phyloP scores from a whole-genome alignment of 257 asterid genomes.

The Primulina eburnea region DNA sequence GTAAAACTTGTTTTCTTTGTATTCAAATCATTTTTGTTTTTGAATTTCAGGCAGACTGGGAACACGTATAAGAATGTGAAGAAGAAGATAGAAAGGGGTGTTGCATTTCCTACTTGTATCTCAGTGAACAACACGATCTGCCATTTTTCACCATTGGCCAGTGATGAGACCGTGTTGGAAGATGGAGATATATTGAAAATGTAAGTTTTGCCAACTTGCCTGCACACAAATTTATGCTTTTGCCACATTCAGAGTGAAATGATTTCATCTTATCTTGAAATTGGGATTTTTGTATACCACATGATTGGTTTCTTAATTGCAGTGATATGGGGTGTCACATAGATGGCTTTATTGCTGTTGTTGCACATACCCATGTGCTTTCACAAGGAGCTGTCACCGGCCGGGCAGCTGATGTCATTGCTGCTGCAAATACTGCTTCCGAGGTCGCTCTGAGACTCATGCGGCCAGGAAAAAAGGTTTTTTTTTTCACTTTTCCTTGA shows the following conservation, averaged over 20 bases:
- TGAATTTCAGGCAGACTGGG: slow-evolving; percentile 64
- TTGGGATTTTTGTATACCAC: slow-evolving; percentile 15
- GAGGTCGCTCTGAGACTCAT: slow-evolving; percentile 96
- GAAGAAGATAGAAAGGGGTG: slow-evolving; percentile 93
- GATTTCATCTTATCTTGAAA: background rate
- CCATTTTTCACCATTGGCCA: slow-evolving; percentile 80
- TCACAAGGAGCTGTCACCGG: slow-evolving; percentile 87
- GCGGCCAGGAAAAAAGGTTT: slow-evolving; percentile 86
- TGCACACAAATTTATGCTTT: background rate
- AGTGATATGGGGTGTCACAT: slow-evolving; percentile 98
- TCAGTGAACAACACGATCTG: slow-evolving; percentile 80
- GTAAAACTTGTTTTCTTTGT: background rate
- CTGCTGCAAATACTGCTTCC: slow-evolving; percentile 95
- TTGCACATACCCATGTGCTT: slow-evolving; percentile 83
- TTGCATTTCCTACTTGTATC: slow-evolving; percentile 91
- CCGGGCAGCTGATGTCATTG: slow-evolving; percentile 88
- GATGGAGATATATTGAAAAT: slow-evolving; percentile 77
- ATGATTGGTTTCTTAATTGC: slow-evolving; percentile 27
- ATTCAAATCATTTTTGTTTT: background rate
- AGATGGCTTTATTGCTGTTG: slow-evolving; percentile 92
- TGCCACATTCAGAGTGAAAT: background rate
- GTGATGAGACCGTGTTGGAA: slow-evolving; percentile 68
- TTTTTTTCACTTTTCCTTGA: background rate
- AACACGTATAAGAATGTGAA: slow-evolving; percentile 88
- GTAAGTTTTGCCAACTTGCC: slow-evolving; percentile 37